Base-by-base conservation (phyloP, 345 rosid genomes). In the Dimocarpus longan region DNA sequence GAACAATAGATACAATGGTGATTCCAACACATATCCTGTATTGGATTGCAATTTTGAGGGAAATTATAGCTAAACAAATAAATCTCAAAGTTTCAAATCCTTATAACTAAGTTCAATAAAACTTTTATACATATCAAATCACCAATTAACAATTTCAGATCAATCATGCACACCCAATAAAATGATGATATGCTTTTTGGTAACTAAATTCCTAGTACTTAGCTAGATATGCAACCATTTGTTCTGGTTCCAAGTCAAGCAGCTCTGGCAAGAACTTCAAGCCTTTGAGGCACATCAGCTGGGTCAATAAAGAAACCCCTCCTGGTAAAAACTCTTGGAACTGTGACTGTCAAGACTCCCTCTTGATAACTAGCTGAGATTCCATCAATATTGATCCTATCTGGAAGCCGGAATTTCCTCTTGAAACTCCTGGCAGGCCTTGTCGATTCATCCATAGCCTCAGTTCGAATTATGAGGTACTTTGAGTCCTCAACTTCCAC, bases 401-500 rank as follows among this genome's bases (percentile, higher is more conserved):
- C 82, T 48, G 98, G 97, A 1, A 92, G 89, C 88, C 98, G 68
- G 73, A 94, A 91, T 63, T 91, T 92, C 82, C 90, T 91, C 85
- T 63, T 82, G 81, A 89, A 91, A 79, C 82, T 82, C 89, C 57
- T 84, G 1, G 80, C 87, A 19, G 94, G 89, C 37, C 54, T 80
- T 13, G 75, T 68, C 0, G 87, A 73, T 50, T 79, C 88, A 63
- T 83, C 89, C 7, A 68, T 74, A 5, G 84, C 85, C 80, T 90
- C 91, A 0, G 94, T 91, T 73, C 95, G 66, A 10, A 94, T 94
- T 73, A 89, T 81, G 32, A 94, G 82, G 82, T 90, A 92, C 9
- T 64, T 87, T 5, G 93, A 87, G 82, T 94, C 91, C 87, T 94
- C 95, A 9, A 94, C 88, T 80, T 92, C 95, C 63, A 91, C 95